Evolutionary conservation across 2,329 filamentous ascomycete species (phyloP), one percentile per base, ranked within the genome.

Genomic region (Xylariales sp.): DNA sequence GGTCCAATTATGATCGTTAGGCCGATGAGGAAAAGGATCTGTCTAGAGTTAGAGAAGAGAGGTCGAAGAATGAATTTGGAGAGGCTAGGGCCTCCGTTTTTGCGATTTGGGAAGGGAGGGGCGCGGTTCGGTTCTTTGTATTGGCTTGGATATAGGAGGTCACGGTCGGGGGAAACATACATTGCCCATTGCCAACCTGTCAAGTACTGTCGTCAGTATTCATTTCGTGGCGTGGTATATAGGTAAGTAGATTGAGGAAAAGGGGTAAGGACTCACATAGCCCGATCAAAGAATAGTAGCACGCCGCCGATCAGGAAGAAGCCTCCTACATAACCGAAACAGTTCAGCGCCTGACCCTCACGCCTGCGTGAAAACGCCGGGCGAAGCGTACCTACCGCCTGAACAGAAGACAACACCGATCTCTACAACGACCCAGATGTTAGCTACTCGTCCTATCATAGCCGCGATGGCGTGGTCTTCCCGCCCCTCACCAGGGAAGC

Each of bases 1-100:
- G 93, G 88, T 50, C 96, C 96, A 82, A 99, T 97, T 76, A 98
- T 97, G 67, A 98, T 91, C 36, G 94, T 97, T 32, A 99, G 89
- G 80, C 96, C 96, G 83, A 97, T 93, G 62, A 99, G 89, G 86
- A 99, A 98, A 80, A 99, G 93, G 80, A 99, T 97, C 93, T 97
- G 76, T 69, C 14, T 2, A 0, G n/a, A 12, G 48, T 64, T 55
- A 62, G 55, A 59, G 45, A n/a, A 34, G 10, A 12, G 18, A 28
- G 6, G 9, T 70, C 61, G 14, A 54, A 8, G 2, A 41, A 23
- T 5, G 9, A 3, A 10, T 59, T 39, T 28, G 9, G 14, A 3
- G 18, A 23, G 36, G 23, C 23, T 14, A 50, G 32, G 8, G 30
- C 18, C 28, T 10, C n/a, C 6, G 5, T 32, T 6, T 57, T 48